These are phyloP conservation scores for Cryptococcus wingfieldii DNA, from an alignment of 1,284 basidiomycete species.

Conservation along the genomic window DNA sequence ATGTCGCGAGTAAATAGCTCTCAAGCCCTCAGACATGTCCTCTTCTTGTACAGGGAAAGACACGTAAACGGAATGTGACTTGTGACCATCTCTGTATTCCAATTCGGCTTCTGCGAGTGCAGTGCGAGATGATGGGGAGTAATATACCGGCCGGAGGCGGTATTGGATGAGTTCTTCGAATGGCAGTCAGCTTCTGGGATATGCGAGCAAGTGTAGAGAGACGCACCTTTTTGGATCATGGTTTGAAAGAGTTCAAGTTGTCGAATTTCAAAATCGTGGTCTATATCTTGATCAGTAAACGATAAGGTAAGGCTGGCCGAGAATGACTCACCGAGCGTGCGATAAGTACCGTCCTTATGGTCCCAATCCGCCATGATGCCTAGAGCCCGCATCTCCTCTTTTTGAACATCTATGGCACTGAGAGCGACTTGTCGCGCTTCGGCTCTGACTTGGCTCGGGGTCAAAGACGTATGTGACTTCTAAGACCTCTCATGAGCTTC, in stretches of 20 bases:
- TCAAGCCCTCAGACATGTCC: constrained; percentile 35
- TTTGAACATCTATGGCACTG: constrained; percentile 72
- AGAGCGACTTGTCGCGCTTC: constrained; percentile 71
- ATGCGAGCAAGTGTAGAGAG: neutral
- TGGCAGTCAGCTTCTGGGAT: constrained; percentile 10
- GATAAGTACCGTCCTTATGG: constrained; percentile 66
- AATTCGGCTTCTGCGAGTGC: constrained; percentile 95
- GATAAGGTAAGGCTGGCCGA: neutral
- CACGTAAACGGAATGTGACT: constrained; percentile 84
- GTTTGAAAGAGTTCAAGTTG: constrained; percentile 81
- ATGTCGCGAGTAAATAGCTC: constrained; percentile 14
- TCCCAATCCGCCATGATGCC: constrained; percentile 94
- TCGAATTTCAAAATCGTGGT: constrained; percentile 79
- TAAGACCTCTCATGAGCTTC: constrained; percentile 8
- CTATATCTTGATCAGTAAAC: constrained; percentile 48
- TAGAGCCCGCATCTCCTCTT: constrained; percentile 72
- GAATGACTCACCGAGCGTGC: constrained; percentile 66
- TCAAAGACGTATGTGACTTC: constrained; percentile 52
- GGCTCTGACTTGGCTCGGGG: constrained; percentile 62
- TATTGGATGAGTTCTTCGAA: constrained; percentile 59
- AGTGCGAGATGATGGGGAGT: constrained; percentile 90
- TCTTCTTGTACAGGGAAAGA: constrained; percentile 58
- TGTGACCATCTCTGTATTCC: constrained; percentile 81
- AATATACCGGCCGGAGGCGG: constrained; percentile 86
- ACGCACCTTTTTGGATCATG: constrained; percentile 77